Evolutionary conservation across 192 early-diverging fungal genomes (phyloP).

Genomic region (Linnemannia schmuckeri): DNA sequence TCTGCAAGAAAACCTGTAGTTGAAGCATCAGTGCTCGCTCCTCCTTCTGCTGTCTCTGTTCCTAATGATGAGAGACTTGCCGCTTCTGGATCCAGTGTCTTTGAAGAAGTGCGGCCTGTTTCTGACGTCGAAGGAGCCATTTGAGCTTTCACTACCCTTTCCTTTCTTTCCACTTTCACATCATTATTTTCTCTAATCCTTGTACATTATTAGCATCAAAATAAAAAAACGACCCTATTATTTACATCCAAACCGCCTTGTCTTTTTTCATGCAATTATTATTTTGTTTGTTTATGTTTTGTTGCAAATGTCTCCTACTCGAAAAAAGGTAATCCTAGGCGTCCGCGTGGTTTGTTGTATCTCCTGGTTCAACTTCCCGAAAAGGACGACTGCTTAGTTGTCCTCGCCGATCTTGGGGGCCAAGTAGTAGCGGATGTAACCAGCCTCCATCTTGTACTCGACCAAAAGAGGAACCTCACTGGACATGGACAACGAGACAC

Average conservation of each 20-base stretch:
- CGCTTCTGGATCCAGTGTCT: background rate
- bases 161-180: background rate
- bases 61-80: background rate
- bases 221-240: background rate
- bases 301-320: background rate
- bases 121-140: constrained; percentile 18
- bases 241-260: background rate
- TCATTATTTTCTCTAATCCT: background rate
- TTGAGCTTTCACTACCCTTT: background rate
- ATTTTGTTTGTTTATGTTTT: background rate
- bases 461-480: constrained; percentile 93
- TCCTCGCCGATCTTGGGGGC: constrained; percentile 71
- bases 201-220: constrained; percentile 13
- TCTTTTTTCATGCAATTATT: background rate
- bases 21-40: too few species aligned
- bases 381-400: constrained; percentile 29
- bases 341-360: background rate
- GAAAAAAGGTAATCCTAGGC: background rate
- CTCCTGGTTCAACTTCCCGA: background rate
- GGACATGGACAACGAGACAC: constrained; percentile 86
- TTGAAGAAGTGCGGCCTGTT: background rate
- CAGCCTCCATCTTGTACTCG: constrained; percentile 92
- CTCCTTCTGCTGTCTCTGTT: background rate
- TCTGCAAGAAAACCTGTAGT: background rate
- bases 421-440: constrained; percentile 95